Evolutionary conservation across 306 rosid species (phyloP), one percentile per base, ranked within the genome.

Genomic region (Vicia faba): DNA sequence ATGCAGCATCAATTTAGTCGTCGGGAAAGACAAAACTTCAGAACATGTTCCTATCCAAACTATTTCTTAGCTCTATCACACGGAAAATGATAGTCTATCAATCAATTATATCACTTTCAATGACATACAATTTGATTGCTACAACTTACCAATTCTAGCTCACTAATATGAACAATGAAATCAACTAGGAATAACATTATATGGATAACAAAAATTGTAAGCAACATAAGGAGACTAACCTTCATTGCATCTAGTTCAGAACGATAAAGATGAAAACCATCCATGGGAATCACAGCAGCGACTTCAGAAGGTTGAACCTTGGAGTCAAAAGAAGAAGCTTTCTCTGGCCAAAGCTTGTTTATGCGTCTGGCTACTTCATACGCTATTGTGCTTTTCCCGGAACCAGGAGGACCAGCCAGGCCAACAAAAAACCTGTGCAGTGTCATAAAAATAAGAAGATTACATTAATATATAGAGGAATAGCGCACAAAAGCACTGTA

Each of bases 361-460:
- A 93, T 16, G 54, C 88, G 96, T 7, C 31, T 68, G 43, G 43
- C 97, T 33, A 93, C 91, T 80, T 89, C 96, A 71, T 77, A 49
- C 11, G 95, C 95, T 45, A 88, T 33, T 61, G 98, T 93, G 73
- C 88, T 88, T 79, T 89, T 93, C 38, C 97, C 98, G 69, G 98
- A 81, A 63, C 98, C 96, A 28, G 98, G 98, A 62, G 98, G 96
- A 74, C 97, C 98, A 76, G 95, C 97, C 81, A 93, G 66, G 56
- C 96, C 98, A 70, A 88, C 87, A 64, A 93, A 54, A 76, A 82
- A 59, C 71, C 97, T 93, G 79, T 49, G 64, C 36, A 28, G 63
- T 59, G 58, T 26, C 63, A 85, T 49, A 61, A 14, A 33, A 59
- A 45, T 53, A 26, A 1, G 0, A 31, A 1, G 1, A 69, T 41